Base-by-base conservation (phyloP, 352 stramenopile species). In the Phytophthora citricola region DNA sequence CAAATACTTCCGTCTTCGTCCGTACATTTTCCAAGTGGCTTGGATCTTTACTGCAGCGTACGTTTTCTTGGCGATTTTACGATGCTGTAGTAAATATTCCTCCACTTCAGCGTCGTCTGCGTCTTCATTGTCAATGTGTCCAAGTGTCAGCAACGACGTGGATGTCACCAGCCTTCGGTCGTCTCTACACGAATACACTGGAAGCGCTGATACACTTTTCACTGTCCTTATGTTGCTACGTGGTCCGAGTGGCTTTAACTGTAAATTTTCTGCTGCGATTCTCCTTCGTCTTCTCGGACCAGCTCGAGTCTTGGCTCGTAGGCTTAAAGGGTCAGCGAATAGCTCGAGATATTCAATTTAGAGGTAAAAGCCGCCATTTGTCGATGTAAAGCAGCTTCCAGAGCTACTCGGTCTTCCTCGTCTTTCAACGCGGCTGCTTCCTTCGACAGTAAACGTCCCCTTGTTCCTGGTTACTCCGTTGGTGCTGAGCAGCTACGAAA, bases 11-110 rank as follows among this genome's bases (percentile, higher is more conserved):
- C 73, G 71, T 0, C 76, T 77, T 3, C 53, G 63, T 0, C 54
- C 32, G 20, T 72, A 57, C 83, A 92, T 92, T 11, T 80, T 71
- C 81, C 80, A 92, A 1, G 55, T 76, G 7, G 82, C 62, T 49
- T 94, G 85, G 4, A 94, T 69, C 38, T 68, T 76, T 4, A 41
- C 31, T 7, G 78, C 79, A 1, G 75, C 73, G 5, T 61, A 50
- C 0, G 41, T 41, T 41, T 79, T 73, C 15, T 71, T 75, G 8
- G 53, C 58, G n/a, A 20, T 14, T 8, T 64, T 61, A 4, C 66
- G 66, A 46, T 80, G 52, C 0, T 43, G 44, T 15, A 48, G 20
- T 14, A 71, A 47, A 45, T 69, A 66, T 3, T 46, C 6, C 5
- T 66, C 27, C 10, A 68, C 40, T 60, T 84, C 75, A 12, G 66